These are phyloP conservation scores for Aspergillus costaricaensis DNA, from an alignment of 2,329 filamentous ascomycete species.

Conservation along the genomic window DNA sequence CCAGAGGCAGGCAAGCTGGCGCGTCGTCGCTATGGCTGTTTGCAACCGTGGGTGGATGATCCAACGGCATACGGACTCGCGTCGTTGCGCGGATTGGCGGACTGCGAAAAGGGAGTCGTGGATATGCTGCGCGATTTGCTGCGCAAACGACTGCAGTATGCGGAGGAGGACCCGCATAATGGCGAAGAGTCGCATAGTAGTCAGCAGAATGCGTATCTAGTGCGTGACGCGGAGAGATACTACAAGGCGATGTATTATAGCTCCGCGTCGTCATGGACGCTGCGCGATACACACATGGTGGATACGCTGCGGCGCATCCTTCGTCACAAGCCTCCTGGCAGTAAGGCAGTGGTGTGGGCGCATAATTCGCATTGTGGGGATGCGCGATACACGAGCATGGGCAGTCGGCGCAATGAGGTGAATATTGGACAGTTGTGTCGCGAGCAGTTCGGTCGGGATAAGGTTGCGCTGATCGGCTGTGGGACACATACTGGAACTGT, in stretches of 20 bases:
- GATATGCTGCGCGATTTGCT: slow-evolving; percentile 50
- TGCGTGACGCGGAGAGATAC: slow-evolving; percentile 54
- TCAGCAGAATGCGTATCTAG: slow-evolving; percentile 55
- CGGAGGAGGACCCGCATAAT: slow-evolving; percentile 31
- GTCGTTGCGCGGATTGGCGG: slow-evolving; percentile 42
- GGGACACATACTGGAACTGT: slow-evolving; percentile 55
- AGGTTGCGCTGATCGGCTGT: slow-evolving; percentile 51
- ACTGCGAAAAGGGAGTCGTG: slow-evolving; percentile 51
- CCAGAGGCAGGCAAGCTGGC: slow-evolving; percentile 48
- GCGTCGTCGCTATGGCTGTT: slow-evolving; percentile 48
- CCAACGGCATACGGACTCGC: slow-evolving; percentile 53
- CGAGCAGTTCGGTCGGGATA: slow-evolving; percentile 43
- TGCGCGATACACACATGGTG: slow-evolving; percentile 57
- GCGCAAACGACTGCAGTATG: slow-evolving; percentile 46
- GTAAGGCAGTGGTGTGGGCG: slow-evolving; percentile 57
- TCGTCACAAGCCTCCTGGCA: slow-evolving; percentile 39
- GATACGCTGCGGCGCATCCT: slow-evolving; percentile 50
- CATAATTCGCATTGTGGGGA: slow-evolving; percentile 59
- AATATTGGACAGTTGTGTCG: slow-evolving; percentile 59
- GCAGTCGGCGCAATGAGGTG: slow-evolving; percentile 46
- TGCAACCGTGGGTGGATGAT: slow-evolving; percentile 53
- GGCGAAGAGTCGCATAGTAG: slow-evolving; percentile 53
- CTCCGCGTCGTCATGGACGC: slow-evolving; percentile 53
- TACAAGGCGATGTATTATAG: slow-evolving; percentile 57
- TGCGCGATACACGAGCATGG: slow-evolving; percentile 55